Percentiles rank a stretch among this genome's conserved stretches.
These are phyloP conservation scores for Pyronema domesticum DNA, from an alignment of 495 filamentous ascomycete genomes.

Conservation along the genomic window DNA sequence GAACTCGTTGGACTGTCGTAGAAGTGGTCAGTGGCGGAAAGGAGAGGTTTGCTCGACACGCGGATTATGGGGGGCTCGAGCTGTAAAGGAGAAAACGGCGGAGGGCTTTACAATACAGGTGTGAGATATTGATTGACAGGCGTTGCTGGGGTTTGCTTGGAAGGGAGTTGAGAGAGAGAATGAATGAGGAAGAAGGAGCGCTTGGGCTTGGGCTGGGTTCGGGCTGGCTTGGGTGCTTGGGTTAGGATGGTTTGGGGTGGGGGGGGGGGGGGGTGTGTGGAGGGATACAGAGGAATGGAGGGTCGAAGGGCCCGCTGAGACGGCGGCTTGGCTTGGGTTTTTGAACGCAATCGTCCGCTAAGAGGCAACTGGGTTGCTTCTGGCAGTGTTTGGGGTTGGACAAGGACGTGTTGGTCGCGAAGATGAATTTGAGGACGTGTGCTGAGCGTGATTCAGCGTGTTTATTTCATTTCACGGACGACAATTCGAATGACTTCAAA, in stretches of 20 bases:
- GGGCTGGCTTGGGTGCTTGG: not conserved
- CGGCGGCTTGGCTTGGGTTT: not conserved
- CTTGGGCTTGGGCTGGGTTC: not conserved
- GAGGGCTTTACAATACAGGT: not conserved
- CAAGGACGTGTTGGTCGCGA: no score
- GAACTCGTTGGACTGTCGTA: not conserved
- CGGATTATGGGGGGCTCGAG: not conserved
- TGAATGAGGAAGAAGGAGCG: constrained; percentile 1
- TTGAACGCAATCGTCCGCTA: not conserved
- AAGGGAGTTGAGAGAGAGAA: constrained; percentile 1
- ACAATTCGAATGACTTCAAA: no score
- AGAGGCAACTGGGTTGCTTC: not conserved
- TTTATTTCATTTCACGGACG: no score
- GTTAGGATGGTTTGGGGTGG: not conserved
- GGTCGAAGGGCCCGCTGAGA: not conserved
- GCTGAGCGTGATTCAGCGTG: no score
- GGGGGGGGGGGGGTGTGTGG: not conserved
- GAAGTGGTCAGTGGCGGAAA: not conserved
- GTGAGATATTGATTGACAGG: constrained; percentile 1
- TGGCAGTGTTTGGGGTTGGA: no score
- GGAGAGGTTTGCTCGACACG: not conserved
- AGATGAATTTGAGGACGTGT: no score
- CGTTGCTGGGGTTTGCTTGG: not conserved
- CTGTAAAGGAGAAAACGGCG: not conserved
- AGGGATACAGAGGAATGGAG: not conserved